Evolutionary conservation across 352 stramenopile genomes (phyloP), one percentile per base, ranked within the genome.

Genomic region (Pythium apleroticum): DNA sequence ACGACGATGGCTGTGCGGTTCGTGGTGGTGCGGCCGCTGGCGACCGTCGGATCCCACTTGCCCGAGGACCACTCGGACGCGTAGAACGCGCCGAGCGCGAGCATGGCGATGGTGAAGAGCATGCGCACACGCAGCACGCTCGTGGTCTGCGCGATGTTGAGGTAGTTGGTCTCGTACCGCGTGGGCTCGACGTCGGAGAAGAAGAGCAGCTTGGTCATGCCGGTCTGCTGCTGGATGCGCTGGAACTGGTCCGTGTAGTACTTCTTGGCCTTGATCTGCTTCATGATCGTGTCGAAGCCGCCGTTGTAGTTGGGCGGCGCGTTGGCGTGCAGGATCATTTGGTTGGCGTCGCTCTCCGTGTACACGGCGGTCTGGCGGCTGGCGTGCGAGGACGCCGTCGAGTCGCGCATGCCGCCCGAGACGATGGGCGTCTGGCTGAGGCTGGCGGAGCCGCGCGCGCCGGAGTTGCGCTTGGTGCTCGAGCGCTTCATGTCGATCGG

Each of bases 241-340:
- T 88, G 81, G 72, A 93, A 93, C 69, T 93, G 84, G 52, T 83
- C 55, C 52, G 80, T 88, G 69, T 87, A 90, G 68, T 89, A 93
- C 50, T 84, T 80, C 59, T 91, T 90, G 56, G 78, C 81, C 55
- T 85, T 85, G 62, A 91, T 91, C 53, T 88, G 73, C 55, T 90
- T 89, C 74, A 93, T 88, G 58, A 90, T 93, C 52, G 87, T 74
- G 27, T 90, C 71, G 52, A 89, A 86, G 33, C 78, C 77, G 35
- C 77, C 78, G 22, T 61, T 78, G 64, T 92, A 89, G 46, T 85
- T 84, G 24, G 81, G 84, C 20, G 81, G 78, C 35, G 78, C 75
- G 59, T 92, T 92, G 7, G 84, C 84, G 14, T 66, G 68, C 22
- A 92, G 66, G 59, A 92, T 90, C 25, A 78, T 77, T 46, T 86